phyloP scores from a whole-genome alignment of 2,329 filamentous ascomycete species.

The Aphanoascus verrucosus region DNA sequence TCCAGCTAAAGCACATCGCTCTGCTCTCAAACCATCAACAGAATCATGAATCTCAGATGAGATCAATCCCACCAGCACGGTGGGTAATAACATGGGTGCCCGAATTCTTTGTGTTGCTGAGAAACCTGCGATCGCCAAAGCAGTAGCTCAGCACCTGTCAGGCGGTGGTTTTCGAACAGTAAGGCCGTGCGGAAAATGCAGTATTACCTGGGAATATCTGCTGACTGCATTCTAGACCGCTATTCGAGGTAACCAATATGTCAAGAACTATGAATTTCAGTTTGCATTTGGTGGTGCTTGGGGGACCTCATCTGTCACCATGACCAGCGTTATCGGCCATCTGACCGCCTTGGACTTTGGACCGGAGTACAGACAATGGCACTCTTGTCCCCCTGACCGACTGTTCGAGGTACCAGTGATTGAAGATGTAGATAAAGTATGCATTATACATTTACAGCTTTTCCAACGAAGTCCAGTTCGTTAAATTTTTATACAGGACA shows the following conservation, averaged over 20 bases:
- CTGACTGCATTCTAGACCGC: slow-evolving; percentile 43
- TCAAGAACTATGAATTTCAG: slow-evolving; percentile 89
- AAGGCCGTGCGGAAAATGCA: slow-evolving; percentile 28
- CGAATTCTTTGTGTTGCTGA: slow-evolving; percentile 68
- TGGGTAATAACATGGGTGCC: slow-evolving; percentile 27
- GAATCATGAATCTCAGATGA: neutral
- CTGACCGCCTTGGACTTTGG: slow-evolving; percentile 72
- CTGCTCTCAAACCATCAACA: neutral
- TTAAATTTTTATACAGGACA: slow-evolving; percentile 47
- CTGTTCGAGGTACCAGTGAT: slow-evolving; percentile 74
- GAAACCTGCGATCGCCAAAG: slow-evolving; percentile 92
- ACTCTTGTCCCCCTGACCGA: slow-evolving; percentile 61
- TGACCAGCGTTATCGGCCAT: slow-evolving; percentile 89
- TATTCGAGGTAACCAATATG: slow-evolving; percentile 58
- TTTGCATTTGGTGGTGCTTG: slow-evolving; percentile 75
- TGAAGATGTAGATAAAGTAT: slow-evolving; percentile 56
- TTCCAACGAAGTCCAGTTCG: neutral
- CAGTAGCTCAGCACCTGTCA: slow-evolving; percentile 78
- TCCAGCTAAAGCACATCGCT: neutral
- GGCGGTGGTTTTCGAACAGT: slow-evolving; percentile 64
- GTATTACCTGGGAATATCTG: neutral
- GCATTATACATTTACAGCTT: slow-evolving; percentile 15
- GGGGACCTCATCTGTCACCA: slow-evolving; percentile 74
- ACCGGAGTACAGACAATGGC: slow-evolving; percentile 65
- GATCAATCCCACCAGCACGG: slow-evolving; percentile 11